Evolutionary conservation across 495 filamentous ascomycete genomes (phyloP).

Genomic region (Penicillium taxi): DNA sequence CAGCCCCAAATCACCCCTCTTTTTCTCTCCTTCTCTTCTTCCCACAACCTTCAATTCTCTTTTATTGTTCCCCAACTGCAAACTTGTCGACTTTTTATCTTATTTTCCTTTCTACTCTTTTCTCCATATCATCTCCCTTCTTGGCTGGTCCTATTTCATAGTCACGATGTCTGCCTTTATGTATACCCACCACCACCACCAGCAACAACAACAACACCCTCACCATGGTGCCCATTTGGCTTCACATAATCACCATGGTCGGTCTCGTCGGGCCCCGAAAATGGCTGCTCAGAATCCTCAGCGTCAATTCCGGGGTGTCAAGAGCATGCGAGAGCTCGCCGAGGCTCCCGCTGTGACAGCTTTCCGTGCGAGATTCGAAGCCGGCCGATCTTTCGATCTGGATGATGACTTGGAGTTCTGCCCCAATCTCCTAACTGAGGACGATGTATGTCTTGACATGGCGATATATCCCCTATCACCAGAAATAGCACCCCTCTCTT

Average conservation of each 20-base stretch:
- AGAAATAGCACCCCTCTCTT: neutral
- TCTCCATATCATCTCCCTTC: slow-evolving; percentile 24
- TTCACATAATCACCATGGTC: slow-evolving; percentile 74
- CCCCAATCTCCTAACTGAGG: slow-evolving; percentile 85
- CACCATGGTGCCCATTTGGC: slow-evolving; percentile 41
- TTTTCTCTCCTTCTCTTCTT: slow-evolving; percentile 16
- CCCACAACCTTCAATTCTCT: slow-evolving; percentile 25
- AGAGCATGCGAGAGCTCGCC: slow-evolving; percentile 82
- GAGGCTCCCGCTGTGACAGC: slow-evolving; percentile 64
- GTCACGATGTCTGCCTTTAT: slow-evolving; percentile 66
- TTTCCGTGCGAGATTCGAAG: slow-evolving; percentile 81
- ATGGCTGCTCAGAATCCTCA: slow-evolving; percentile 73
- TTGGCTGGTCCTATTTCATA: slow-evolving; percentile 26
- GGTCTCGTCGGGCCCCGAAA: slow-evolving; percentile 80
- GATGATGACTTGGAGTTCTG: slow-evolving; percentile 98
- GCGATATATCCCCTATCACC: neutral
- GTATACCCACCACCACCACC: slow-evolving; percentile 50
- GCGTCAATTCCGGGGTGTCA: slow-evolving; percentile 72
- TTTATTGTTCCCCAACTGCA: slow-evolving; percentile 23
- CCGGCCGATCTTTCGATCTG: slow-evolving; percentile 89
- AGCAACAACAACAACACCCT: slow-evolving; percentile 53
- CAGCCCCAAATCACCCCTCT: slow-evolving; percentile 24
- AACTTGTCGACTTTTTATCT: slow-evolving; percentile 22
- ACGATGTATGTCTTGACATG: slow-evolving; percentile 69
- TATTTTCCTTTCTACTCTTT: slow-evolving; percentile 30